Base-by-base conservation (phyloP, 2,329 filamentous ascomycete species). In the Claviceps monticola region DNA sequence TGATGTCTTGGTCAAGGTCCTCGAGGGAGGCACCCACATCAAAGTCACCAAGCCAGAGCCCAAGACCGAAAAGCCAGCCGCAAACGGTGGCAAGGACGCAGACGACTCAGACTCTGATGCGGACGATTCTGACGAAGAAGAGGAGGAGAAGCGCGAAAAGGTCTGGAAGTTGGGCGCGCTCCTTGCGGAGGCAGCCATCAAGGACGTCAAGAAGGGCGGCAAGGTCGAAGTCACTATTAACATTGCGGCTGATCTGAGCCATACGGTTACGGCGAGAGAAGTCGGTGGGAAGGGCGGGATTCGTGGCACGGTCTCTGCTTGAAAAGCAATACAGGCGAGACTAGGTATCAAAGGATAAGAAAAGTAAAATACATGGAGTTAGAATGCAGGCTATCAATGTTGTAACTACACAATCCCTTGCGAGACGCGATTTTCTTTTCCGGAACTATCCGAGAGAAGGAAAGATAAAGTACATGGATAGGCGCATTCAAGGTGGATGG, bases 161-260 rank as follows among this genome's bases (percentile, higher is more conserved):
- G 75, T 93, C 54, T 96, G 89, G 88, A 95, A 95, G 77, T 79
- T 88, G 47, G 86, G 87, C 60, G 81, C 76, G 57, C 75, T 83
- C 34, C 79, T 98, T 54, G 90, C 89, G 55, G 93, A 98, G 74
- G 84, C 88, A 11, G 86, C 84, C 36, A 72, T 98, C 66, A 85
- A 80, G 68, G 87, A 77, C 54, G 80, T 94, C 60, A 91, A 91
- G 81, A 89, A 91, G 73, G 85, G 82, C 54, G 80, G 80, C 62
- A 95, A 95, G 75, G 82, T 98, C 58, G 93, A 98, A 75, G 83
- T 97, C 51, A 94, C 88, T 66, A 80, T 97, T 62, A 95, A 91
- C 67, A 84, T 97, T 57, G 79, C 78, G 51, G 83, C 80, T 26
- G 89, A 97, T 65, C 73, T 96, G 52, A 76, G 76, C 58, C 78